Base-by-base conservation (phyloP, 768 basidiomycete genomes). In the Amanita rimosa region DNA sequence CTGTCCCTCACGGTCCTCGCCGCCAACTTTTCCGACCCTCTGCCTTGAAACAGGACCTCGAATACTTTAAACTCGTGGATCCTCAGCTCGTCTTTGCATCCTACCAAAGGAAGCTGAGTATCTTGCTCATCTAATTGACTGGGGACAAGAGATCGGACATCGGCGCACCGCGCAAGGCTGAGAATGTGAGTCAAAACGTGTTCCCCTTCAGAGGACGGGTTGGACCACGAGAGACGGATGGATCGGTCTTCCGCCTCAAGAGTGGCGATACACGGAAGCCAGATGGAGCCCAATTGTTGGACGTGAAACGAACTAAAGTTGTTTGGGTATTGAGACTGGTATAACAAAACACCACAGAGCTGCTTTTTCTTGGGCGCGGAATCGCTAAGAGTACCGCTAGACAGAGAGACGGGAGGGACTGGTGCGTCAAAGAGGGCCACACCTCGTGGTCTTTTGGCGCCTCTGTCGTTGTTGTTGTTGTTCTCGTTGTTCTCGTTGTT, bases 11-110 rank as follows among this genome's bases (percentile, higher is more conserved):
- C 72, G 17, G 78, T 78, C 8, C 66, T 60, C 2, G 75, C 78
- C 0, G 81, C 84, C 59, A 88, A 85, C 48, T 69, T 75, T 57
- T 85, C 80, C 46, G 62, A 67, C 3, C 62, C 62, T 19, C 67
- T 62, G 11, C 70, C 76, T 46, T 76, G 71, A 48, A 84, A 82
- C 14, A 73, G 44, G n/a, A 88, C 55, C 59, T 85, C 83, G 50
- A 88, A 86, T 0, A 80, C 64, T 53, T 75, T 76, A 19, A 33
- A 49, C 6, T 36, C 40, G 14, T 36, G 40, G 22, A 49, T 49
- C 16, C 21, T 13, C 44, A 73, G 54, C 41, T 75, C 71, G 21
- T 67, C 67, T 10, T 60, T 56, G n/a, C 65, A 63, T 26, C 59
- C 57, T 10, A 48, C 48, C 10, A 71, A 68, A n/a, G 80, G 64